These are phyloP conservation scores for Microbotryum silenes-acaulis DNA, from an alignment of 1,284 basidiomycete genomes.

Conservation along the genomic window DNA sequence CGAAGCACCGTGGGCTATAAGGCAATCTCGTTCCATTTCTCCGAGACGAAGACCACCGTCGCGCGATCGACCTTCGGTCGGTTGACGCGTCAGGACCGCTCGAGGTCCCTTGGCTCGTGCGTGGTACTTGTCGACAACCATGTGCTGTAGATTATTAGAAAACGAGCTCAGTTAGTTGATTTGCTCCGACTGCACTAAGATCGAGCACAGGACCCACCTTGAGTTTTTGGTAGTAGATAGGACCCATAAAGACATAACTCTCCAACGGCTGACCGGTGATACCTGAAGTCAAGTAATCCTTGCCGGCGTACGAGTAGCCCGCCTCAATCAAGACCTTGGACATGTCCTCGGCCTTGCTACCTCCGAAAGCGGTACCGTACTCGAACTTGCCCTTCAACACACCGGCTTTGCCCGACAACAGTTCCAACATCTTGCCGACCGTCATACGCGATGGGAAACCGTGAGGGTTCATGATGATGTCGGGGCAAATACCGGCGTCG, in stretches of 20 bases:
- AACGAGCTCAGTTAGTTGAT: neutral
- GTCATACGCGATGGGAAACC: constrained; percentile 99
- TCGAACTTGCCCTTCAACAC: constrained; percentile 77
- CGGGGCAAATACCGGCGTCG: constrained; percentile 85
- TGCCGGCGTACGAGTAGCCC: constrained; percentile 94
- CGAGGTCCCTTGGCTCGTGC: constrained; percentile 92
- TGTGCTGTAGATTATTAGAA: constrained; percentile 40
- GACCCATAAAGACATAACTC: constrained; percentile 96
- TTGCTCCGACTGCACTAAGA: neutral
- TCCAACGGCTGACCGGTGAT: constrained; percentile 95
- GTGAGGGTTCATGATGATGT: constrained; percentile 99
- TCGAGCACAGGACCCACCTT: constrained; percentile 60
- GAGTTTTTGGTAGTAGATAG: constrained; percentile 53
- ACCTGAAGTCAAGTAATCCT: constrained; percentile 96
- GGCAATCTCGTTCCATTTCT: constrained; percentile 95
- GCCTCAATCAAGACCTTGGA: constrained; percentile 86
- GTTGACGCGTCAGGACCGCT: constrained; percentile 92
- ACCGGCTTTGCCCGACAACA: constrained; percentile 90
- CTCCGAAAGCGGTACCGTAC: constrained; percentile 74
- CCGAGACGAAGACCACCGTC: constrained; percentile 95
- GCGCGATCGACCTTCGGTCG: constrained; percentile 93
- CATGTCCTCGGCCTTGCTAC: constrained; percentile 99
- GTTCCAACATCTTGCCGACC: constrained; percentile 99
- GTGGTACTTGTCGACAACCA: constrained; percentile 74
- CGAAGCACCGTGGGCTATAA: constrained; percentile 67